A percentile compares a stretch with the other conserved stretches of the same genome.
Evolutionary conservation across 768 basidiomycete genomes (phyloP).

Genomic region (Tylopilus plumbeoviolaceoides): DNA sequence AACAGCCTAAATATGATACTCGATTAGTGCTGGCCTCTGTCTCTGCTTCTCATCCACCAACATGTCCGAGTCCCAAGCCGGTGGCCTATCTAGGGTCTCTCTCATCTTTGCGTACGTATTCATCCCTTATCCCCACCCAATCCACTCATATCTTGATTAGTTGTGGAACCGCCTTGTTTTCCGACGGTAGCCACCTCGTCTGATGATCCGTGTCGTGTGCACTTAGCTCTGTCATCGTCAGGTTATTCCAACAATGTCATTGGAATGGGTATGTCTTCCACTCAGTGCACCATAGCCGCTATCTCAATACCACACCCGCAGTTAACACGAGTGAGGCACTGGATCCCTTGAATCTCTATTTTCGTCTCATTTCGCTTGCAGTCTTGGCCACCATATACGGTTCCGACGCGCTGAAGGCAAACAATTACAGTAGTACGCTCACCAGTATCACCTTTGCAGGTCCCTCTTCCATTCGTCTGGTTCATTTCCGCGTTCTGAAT

Average conservation of each 20-base stretch:
- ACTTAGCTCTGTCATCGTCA: constrained; percentile 25
- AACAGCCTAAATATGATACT: not conserved
- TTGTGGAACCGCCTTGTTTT: constrained; percentile 85
- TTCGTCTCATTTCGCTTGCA: constrained; percentile 24
- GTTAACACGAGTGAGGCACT: constrained; percentile 61
- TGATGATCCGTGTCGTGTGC: not conserved
- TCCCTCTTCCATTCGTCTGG: constrained; percentile 64
- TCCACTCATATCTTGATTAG: constrained; percentile 33
- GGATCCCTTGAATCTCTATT: not conserved
- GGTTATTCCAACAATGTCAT: constrained; percentile 82
- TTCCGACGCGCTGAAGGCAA: constrained; percentile 40
- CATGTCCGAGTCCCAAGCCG: constrained; percentile 14
- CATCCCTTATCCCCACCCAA: not conserved
- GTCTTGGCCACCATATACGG: constrained; percentile 74
- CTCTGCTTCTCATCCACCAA: constrained; percentile 2
- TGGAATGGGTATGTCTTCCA: constrained; percentile 55
- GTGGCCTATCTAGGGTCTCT: constrained; percentile 52
- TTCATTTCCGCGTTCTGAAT: constrained; percentile 60
- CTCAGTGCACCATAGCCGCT: not conserved
- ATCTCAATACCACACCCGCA: constrained; percentile 24
- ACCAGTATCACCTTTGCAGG: constrained; percentile 78
- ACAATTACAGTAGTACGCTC: constrained; percentile 62
- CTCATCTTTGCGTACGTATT: constrained; percentile 77
- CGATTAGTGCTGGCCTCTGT: not conserved
- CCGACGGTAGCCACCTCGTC: constrained; percentile 53